Evolutionary conservation across 352 stramenopile genomes (phyloP), one percentile per base, ranked within the genome.

Genomic region (Peronospora tabacina): DNA sequence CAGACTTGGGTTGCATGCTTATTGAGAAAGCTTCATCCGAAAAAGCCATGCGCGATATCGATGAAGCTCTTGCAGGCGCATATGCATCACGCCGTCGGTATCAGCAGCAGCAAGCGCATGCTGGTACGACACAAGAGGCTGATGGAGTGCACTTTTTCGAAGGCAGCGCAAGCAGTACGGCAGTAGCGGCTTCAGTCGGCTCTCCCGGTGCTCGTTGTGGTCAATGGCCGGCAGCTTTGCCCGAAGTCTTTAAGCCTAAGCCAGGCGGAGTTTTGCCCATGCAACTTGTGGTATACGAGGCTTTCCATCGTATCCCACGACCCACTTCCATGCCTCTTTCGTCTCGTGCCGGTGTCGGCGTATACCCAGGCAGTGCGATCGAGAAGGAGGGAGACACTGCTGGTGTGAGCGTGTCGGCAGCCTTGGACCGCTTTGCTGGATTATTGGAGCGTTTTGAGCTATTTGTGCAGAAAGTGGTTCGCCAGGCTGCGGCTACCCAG

Each of bases 11-110:
- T 20, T 98, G 95, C 66, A 98, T 98, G 85, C 72, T 99, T 15
- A 99, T 99, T 58, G 96, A 99, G 68, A 99, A 99, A 80, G 96
- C 96, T 15, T 97, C 97, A 15, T 98, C 92, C 5, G 96, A 99
- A 59, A 99, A 98, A 66, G 96, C 96, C 2, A 96, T 98, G 68
- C 81, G 94, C 5, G 95, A 99, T 52, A 97, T 99, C 52, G 96
- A 99, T 61, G 94, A 99, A 68, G 83, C 88, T 22, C 61, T 99
- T 15, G 81, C 76, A 4, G 59, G 75, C 28, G 78, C 88, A 13
- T 90, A 98, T 29, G 79, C 76, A 12, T 75, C 82, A 32, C 82
- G 85, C 20, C 75, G 82, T 12, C 85, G 90, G 15, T 87, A 82
- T 40, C 80, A 96, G 43, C 85, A 96, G 58, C 75, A 91, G 44